Conservation (phyloP, 495 filamentous ascomycete genomes). For the Penicillium paradoxum region DNA sequence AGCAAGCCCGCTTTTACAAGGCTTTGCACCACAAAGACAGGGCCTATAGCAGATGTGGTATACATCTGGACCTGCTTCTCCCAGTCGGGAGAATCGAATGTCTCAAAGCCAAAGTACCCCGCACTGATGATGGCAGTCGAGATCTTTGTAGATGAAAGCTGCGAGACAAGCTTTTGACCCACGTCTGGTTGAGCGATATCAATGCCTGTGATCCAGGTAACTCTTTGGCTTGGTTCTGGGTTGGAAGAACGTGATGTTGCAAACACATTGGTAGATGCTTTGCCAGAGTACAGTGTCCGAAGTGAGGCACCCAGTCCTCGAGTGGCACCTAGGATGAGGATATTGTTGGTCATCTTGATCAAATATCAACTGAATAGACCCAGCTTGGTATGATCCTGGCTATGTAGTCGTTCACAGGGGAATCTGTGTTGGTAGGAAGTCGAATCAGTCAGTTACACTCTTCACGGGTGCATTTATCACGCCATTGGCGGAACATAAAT, state of each 20-base stretch:
- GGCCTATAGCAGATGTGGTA: conserved; percentile 60
- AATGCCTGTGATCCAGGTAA: conserved; percentile 48
- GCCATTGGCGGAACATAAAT: not conserved
- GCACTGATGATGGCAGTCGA: conserved; percentile 61
- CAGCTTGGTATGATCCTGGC: too few species aligned
- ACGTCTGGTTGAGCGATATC: conserved; percentile 54
- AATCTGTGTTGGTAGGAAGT: not conserved
- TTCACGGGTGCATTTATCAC: not conserved
- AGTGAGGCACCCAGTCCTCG: conserved; percentile 62
- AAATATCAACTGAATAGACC: not conserved
- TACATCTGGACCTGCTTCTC: conserved; percentile 67
- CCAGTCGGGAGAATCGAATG: conserved; percentile 58
- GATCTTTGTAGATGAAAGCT: conserved; percentile 42
- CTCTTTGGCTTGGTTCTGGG: conserved; percentile 30
- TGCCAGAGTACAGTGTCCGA: conserved; percentile 50
- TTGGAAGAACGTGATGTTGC: conserved; percentile 52
- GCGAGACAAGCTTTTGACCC: conserved; percentile 44
- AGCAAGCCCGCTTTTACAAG: conserved; percentile 53
- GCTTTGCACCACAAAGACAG: conserved; percentile 59
- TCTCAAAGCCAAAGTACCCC: conserved; percentile 63
- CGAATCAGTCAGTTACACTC: not conserved
- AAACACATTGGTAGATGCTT: conserved; percentile 47
- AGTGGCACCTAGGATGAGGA: conserved; percentile 64
- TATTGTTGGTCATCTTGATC: conserved; percentile 27
- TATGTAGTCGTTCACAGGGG: not conserved